Percentiles rank a stretch among this genome's conserved stretches.
Evolutionary conservation across 768 basidiomycete genomes (phyloP).

Genomic region (Phlebiopsis flavidoalba): DNA sequence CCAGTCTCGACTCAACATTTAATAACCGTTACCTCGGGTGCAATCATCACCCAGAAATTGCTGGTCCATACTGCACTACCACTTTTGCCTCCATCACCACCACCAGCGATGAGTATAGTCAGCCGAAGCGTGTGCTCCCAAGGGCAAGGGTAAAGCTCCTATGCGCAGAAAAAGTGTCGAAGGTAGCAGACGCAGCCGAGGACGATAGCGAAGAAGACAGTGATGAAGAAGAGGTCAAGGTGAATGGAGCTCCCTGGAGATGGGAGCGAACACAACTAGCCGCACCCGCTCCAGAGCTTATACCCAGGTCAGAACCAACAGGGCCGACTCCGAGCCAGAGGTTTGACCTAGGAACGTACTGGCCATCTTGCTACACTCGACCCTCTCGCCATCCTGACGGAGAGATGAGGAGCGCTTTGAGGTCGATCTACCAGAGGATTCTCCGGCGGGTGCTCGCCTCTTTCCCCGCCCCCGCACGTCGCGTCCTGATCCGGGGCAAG

Average conservation of each 20-base stretch:
- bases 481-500: constrained; percentile 24
- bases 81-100: constrained; percentile 62
- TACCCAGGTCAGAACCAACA: constrained; percentile 1
- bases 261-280: constrained; percentile 12
- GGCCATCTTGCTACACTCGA: constrained; percentile 10
- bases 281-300: neutral
- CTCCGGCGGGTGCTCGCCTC: constrained; percentile 61
- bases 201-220: constrained; percentile 21
- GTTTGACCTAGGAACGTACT: constrained; percentile 15
- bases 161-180: constrained; percentile 49
- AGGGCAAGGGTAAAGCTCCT: constrained; percentile 21
- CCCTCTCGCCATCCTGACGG: neutral
- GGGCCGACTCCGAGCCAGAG: constrained; percentile 14
- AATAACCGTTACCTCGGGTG: too few species aligned
- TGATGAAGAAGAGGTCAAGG: constrained; percentile 22
- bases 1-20: constrained; percentile 7
- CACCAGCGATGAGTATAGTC: constrained; percentile 38
- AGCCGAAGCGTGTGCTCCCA: constrained; percentile 12
- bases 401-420: constrained; percentile 33
- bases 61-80: constrained; percentile 13
- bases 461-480: constrained; percentile 27
- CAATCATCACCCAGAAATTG: constrained; percentile 8
- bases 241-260: constrained; percentile 25
- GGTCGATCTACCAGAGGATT: constrained; percentile 59
- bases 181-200: constrained; percentile 22